These are phyloP conservation scores for Carex scoparia DNA, from an alignment of 176 grass and related monocot genomes.

Conservation along the genomic window DNA sequence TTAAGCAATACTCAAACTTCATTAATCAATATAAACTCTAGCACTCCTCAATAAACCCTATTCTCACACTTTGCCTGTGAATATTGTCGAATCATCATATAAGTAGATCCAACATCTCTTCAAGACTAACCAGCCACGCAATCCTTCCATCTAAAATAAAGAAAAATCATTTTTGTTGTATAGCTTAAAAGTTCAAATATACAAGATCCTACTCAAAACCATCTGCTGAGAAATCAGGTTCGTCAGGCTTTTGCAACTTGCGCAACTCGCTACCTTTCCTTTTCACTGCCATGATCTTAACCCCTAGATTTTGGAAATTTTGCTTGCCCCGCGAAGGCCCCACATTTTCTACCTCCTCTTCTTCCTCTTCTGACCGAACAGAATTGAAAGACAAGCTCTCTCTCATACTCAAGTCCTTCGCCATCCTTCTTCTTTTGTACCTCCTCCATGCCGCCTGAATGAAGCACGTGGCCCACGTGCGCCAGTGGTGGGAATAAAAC, in stretches of 20 bases:
- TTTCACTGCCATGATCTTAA: constrained; percentile 50
- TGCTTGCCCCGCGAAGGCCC: background rate
- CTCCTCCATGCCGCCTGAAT: constrained; percentile 89
- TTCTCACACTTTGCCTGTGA: background rate
- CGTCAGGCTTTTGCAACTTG: constrained; percentile 73
- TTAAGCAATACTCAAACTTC: background rate
- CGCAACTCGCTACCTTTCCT: constrained; percentile 66
- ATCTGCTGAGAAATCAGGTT: constrained; percentile 85
- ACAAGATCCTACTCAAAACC: constrained; percentile 43
- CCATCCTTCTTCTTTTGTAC: constrained; percentile 68
- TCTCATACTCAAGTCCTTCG: constrained; percentile 64
- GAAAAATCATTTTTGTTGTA: background rate
- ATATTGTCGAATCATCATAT: constrained; percentile 4
- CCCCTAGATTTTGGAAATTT: constrained; percentile 38
- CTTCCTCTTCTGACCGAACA: constrained; percentile 42
- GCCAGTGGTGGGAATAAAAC: constrained; percentile 84
- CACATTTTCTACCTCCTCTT: constrained; percentile 25
- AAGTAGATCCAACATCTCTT: background rate
- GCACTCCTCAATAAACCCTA: background rate
- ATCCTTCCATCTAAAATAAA: constrained; percentile 14
- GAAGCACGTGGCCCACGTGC: constrained; percentile 83
- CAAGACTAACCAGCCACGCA: background rate
- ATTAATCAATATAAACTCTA: background rate
- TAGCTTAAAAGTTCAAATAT: constrained; percentile 6
- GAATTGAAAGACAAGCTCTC: constrained; percentile 60